Evolutionary conservation across 1,139 yeast genomes (phyloP).

Genomic region (Zygosaccharomyces sapae): DNA sequence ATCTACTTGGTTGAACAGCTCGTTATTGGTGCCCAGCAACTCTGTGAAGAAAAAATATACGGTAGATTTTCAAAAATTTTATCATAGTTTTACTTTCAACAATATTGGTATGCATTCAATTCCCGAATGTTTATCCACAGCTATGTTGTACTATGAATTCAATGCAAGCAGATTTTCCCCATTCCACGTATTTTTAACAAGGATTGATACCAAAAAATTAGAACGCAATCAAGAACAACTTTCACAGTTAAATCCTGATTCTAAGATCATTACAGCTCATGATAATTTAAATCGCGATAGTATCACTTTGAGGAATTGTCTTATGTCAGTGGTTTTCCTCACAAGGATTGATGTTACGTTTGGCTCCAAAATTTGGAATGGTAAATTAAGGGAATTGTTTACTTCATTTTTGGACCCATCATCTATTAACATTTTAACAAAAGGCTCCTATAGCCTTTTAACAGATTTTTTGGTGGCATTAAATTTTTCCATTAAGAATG

Average conservation of each 20-base stretch:
- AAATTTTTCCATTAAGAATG: conserved; percentile 34
- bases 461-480: conserved; percentile 33
- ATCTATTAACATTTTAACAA: conserved; percentile 25
- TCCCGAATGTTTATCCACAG: conserved; percentile 29
- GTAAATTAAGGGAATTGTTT: conserved; percentile 21
- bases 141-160: conserved; percentile 33
- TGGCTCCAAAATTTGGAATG: conserved; percentile 28
- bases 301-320: conserved; percentile 27
- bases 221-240: conserved; percentile 23
- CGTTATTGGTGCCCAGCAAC: conserved; percentile 8
- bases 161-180: conserved; percentile 21
- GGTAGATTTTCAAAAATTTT: conserved; percentile 27
- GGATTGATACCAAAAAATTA: conserved; percentile 31
- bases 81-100: conserved; percentile 32
- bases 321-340: conserved; percentile 32
- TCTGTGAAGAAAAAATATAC: conserved; percentile 19
- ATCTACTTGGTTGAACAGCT: conserved; percentile 31
- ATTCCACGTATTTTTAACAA: conserved; percentile 31
- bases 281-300: conserved; percentile 24
- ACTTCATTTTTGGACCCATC: conserved; percentile 25
- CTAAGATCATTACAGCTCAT: conserved; percentile 1
- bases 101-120: conserved; percentile 29
- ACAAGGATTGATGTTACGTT: conserved; percentile 24
- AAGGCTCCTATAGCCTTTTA: conserved; percentile 28
- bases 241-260: not conserved